Conservation (phyloP, 2,329 filamentous ascomycete species). For the Fusarium sulawesiense region DNA sequence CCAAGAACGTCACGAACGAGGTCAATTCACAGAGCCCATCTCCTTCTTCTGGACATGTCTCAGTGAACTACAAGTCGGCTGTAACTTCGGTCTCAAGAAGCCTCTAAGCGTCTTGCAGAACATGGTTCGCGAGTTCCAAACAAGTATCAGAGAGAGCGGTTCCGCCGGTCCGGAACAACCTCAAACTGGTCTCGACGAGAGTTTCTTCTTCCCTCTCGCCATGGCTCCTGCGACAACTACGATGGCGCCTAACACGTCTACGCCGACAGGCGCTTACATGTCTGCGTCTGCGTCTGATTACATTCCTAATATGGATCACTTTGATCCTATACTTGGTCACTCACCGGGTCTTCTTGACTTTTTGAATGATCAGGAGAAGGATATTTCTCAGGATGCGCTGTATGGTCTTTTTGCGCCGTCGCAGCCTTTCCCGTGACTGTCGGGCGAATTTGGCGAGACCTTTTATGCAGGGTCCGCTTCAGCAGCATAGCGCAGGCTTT, state of each 20-base stretch:
- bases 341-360: constrained; percentile 46
- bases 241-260: constrained; percentile 21
- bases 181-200: constrained; percentile 46
- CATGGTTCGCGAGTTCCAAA: constrained; percentile 49
- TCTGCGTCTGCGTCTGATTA: constrained; percentile 32
- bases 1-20: constrained; percentile 47
- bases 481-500: constrained; percentile 13
- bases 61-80: constrained; percentile 50
- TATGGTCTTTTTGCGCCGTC: constrained; percentile 48
- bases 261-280: constrained; percentile 38
- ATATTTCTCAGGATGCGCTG: constrained; percentile 48
- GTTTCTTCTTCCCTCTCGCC: constrained; percentile 47
- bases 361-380: constrained; percentile 48
- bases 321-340: constrained; percentile 41
- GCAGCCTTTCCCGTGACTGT: constrained; percentile 47
- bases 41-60: constrained; percentile 54
- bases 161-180: constrained; percentile 33
- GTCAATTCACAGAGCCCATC: constrained; percentile 49
- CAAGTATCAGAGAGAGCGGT: constrained; percentile 46
- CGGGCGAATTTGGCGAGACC: constrained; percentile 35
- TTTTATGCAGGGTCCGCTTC: constrained; percentile 28
- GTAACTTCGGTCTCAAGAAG: constrained; percentile 53
- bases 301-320: constrained; percentile 42
- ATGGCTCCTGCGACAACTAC: constrained; percentile 35
- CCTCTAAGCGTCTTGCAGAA: constrained; percentile 50